phyloP scores from a whole-genome alignment of 2,329 filamentous ascomycete species.

The Colletotrichum magnum region DNA sequence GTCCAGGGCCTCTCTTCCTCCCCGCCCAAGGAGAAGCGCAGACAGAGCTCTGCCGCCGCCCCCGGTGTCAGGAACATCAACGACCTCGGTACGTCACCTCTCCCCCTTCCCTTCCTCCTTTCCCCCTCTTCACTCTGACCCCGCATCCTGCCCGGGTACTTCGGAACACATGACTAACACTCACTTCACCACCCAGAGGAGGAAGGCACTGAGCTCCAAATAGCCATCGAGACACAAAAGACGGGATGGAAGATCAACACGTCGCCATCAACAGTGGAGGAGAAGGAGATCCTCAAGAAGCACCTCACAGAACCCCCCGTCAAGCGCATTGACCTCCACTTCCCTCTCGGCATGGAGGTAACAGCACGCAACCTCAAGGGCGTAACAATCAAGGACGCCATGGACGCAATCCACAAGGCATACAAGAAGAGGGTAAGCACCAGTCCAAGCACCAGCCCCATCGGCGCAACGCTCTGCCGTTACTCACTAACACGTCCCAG shows the following conservation, averaged over 20 bases:
- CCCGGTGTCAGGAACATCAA: constrained; percentile 86
- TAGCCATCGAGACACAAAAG: constrained; percentile 87
- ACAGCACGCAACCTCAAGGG: constrained; percentile 93
- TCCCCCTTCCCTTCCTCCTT: constrained; percentile 15
- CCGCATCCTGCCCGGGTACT: constrained; percentile 22
- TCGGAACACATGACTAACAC: constrained; percentile 26
- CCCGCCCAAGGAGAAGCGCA: constrained; percentile 77
- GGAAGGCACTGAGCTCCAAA: constrained; percentile 78
- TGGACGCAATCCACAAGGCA: constrained; percentile 95
- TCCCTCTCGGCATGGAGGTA: constrained; percentile 89
- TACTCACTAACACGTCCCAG: constrained; percentile 60
- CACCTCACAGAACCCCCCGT: constrained; percentile 84
- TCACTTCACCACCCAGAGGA: constrained; percentile 69
- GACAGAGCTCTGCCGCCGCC: constrained; percentile 79
- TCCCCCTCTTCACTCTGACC: background rate
- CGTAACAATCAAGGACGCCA: constrained; percentile 95
- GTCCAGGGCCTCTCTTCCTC: constrained; percentile 82
- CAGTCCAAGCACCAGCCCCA: background rate
- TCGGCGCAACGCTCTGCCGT: too few species aligned
- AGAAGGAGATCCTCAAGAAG: constrained; percentile 87
- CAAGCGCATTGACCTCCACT: constrained; percentile 95
- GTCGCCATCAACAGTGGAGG: constrained; percentile 82
- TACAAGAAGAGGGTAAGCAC: constrained; percentile 92
- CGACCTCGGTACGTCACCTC: constrained; percentile 80
- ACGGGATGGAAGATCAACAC: constrained; percentile 97